Evolutionary conservation across 805 yeast species (phyloP).

Genomic region (Wickerhamomyces canadensis): DNA sequence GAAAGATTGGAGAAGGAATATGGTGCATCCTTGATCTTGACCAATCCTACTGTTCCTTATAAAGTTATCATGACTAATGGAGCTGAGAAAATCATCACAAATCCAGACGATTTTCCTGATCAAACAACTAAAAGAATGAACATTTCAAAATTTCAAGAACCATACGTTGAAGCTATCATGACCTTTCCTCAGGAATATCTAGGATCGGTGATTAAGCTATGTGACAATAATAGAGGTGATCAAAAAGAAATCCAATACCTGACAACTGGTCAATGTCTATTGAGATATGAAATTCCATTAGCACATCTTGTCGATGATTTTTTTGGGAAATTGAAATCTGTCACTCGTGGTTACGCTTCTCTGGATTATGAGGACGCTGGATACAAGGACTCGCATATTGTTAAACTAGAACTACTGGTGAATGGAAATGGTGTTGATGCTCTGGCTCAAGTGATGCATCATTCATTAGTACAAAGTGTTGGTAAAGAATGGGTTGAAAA

Average conservation of each 20-base stretch:
- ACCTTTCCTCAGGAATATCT: constrained; percentile 86
- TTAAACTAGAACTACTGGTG: constrained; percentile 82
- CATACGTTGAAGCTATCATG: constrained; percentile 85
- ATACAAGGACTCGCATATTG: constrained; percentile 71
- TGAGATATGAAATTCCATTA: constrained; percentile 78
- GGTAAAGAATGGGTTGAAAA: constrained; percentile 82
- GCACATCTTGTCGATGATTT: constrained; percentile 92
- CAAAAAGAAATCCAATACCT: constrained; percentile 76
- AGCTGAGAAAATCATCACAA: constrained; percentile 59
- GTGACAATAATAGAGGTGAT: constrained; percentile 78
- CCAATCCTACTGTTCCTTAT: constrained; percentile 96
- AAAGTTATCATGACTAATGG: constrained; percentile 67
- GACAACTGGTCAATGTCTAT: constrained; percentile 72
- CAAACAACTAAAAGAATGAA: constrained; percentile 30
- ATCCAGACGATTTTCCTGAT: constrained; percentile 92
- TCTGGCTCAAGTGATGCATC: constrained; percentile 83
- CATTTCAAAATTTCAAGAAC: constrained; percentile 64
- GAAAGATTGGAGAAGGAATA: constrained; percentile 91
- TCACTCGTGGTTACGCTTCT: constrained; percentile 89
- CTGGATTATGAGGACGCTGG: constrained; percentile 94
- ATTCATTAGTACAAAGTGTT: constrained; percentile 61
- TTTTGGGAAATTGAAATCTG: constrained; percentile 87
- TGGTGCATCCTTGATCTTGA: constrained; percentile 85
- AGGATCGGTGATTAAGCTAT: constrained; percentile 80
- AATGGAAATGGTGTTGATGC: constrained; percentile 92